Evolutionary conservation across 306 rosid species (phyloP), one percentile per base, ranked within the genome.

Genomic region (Chamaecrista fasciculata): DNA sequence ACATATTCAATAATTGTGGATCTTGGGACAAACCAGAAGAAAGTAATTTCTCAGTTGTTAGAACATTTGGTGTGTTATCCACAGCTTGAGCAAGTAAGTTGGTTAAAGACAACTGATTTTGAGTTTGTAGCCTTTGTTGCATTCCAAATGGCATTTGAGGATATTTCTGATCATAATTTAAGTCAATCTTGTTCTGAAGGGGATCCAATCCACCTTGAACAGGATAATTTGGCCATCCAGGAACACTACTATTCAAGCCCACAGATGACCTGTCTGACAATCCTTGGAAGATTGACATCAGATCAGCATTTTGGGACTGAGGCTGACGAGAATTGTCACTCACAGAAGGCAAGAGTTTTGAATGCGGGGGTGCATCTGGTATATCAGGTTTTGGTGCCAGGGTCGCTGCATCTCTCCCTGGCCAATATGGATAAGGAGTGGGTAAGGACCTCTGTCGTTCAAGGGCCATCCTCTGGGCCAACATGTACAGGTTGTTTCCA

Each of bases 401-500:
- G 34, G 96, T 37, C 16, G 82, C 40, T 18, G 83, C 84, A 81
- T 91, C 97, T 68, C 79, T 75, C 20, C 91, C 96, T 0, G 89
- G 83, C 97, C 96, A 91, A 70, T 74, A 86, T 10, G 87, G 78
- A 77, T 86, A 79, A 61, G 98, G 74, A 73, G 62, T 87, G 31
- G 93, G 76, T 28, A 90, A 48, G 18, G 98, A 88, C 67, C 83
- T 73, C 77, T 88, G 98, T n/a, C 82, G 81, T 15, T 93, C 98
- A 46, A 88, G 83, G 23, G 86, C 96, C 89, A 93, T 82, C 82
- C 87, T 85, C 85, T 88, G 79, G 33, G 91, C 94, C 77, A 93
- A 57, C 66, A 93, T 50, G 75, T 69, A 67, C 46, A 79, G 77
- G 79, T 79, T 71, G 71, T 72, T 84, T 76, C 81, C 86, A 64